Conservation (phyloP, 176 grass and related monocot species). For the Ensete ventricosum region DNA sequence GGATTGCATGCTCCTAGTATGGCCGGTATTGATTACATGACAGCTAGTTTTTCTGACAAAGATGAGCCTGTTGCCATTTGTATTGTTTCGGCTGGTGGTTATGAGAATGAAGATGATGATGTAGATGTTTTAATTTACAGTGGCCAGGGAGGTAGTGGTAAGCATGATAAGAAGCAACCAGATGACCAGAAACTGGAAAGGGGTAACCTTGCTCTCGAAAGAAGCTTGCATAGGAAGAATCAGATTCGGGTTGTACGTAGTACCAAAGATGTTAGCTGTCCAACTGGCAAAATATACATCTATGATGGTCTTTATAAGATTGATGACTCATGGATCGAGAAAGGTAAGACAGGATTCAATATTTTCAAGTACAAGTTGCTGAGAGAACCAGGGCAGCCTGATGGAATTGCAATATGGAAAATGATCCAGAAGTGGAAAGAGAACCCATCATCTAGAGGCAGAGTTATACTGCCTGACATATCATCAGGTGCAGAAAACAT, state of each 20-base stretch:
- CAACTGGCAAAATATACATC: conserved; percentile 69
- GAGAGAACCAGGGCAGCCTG: conserved; percentile 61
- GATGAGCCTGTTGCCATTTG: conserved; percentile 79
- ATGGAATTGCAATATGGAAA: conserved; percentile 65
- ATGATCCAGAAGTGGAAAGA: conserved; percentile 72
- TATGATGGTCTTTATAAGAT: conserved; percentile 94
- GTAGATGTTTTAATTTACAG: conserved; percentile 64
- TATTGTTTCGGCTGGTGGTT: conserved; percentile 74
- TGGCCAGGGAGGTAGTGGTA: conserved; percentile 65
- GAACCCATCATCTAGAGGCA: conserved; percentile 48
- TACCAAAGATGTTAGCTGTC: conserved; percentile 50
- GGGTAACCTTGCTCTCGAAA: conserved; percentile 86
- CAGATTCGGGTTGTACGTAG: conserved; percentile 75
- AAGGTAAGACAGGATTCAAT: conserved; percentile 43
- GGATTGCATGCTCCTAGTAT: conserved; percentile 82
- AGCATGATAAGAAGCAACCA: conserved; percentile 40
- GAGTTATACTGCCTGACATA: conserved; percentile 63
- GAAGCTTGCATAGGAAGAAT: conserved; percentile 59
- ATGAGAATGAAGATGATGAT: conserved; percentile 85
- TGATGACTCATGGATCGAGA: conserved; percentile 76
- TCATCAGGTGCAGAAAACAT: conserved; percentile 70
- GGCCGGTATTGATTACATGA: conserved; percentile 92
- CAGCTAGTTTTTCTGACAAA: conserved; percentile 41
- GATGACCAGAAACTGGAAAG: conserved; percentile 81
- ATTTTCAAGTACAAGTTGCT: conserved; percentile 88